phyloP scores from a whole-genome alignment of 805 yeast species.

The Candida wancherniae region DNA sequence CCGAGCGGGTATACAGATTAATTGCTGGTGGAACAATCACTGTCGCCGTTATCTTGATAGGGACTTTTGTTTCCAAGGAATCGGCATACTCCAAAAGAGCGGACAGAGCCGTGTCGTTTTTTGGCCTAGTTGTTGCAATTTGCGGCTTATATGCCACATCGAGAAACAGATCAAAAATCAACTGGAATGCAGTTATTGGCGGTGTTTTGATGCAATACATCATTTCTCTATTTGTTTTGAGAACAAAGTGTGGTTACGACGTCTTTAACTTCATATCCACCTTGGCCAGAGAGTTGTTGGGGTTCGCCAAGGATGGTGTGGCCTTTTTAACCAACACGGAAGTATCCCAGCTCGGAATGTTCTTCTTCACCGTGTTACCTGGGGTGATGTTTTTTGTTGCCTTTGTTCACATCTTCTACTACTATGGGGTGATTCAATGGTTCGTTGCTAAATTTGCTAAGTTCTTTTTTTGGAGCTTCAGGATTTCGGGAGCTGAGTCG shows the following conservation, averaged over 20 bases:
- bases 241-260: slow-evolving; percentile 57
- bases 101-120: slow-evolving; percentile 56
- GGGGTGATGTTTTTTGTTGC: slow-evolving; percentile 62
- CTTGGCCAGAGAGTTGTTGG: slow-evolving; percentile 52
- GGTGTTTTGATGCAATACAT: slow-evolving; percentile 59
- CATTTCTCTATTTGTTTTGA: slow-evolving; percentile 54
- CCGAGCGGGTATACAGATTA: slow-evolving; percentile 36
- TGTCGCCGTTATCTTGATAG: slow-evolving; percentile 45
- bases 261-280: slow-evolving; percentile 56
- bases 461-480: slow-evolving; percentile 57
- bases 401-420: slow-evolving; percentile 54
- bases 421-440: slow-evolving; percentile 60
- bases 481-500: slow-evolving; percentile 60
- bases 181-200: slow-evolving; percentile 57
- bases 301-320: slow-evolving; percentile 56
- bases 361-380: slow-evolving; percentile 57
- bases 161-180: slow-evolving; percentile 38
- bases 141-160: slow-evolving; percentile 43
- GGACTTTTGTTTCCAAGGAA: slow-evolving; percentile 50
- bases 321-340: slow-evolving; percentile 48
- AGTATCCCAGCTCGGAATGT: slow-evolving; percentile 40
- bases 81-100: slow-evolving; percentile 41
- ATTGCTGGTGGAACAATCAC: slow-evolving; percentile 43
- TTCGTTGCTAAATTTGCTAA: slow-evolving; percentile 49
- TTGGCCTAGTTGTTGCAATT: slow-evolving; percentile 49